Evolutionary conservation across 129 eudicot species (phyloP).

Genomic region (Lactuca saligna): DNA sequence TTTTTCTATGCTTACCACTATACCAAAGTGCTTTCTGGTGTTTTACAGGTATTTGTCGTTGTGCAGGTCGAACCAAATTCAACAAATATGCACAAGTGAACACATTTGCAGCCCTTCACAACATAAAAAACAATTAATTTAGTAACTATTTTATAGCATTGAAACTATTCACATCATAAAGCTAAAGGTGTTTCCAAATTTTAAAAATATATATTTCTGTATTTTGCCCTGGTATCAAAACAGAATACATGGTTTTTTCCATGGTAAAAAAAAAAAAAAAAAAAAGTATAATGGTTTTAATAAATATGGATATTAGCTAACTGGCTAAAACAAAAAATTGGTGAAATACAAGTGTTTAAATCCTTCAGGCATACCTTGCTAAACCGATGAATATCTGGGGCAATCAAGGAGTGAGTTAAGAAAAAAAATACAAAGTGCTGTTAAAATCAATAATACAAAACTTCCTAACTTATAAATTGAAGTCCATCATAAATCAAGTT

Average conservation of each 20-base stretch:
- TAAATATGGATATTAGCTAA: too few relatives aligned
- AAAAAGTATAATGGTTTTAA: too few relatives aligned
- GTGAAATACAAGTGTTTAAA: too few relatives aligned
- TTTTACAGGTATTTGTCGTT: constrained; percentile 73
- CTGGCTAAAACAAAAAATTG: too few relatives aligned
- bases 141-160: constrained; percentile 2
- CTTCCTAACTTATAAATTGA: too few relatives aligned
- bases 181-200: constrained; percentile 9
- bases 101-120: constrained; percentile 90
- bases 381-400: constrained; percentile 78
- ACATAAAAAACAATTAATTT: constrained; percentile 17
- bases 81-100: constrained; percentile 92
- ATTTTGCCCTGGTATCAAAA: too few relatives aligned
- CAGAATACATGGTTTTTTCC: too few relatives aligned
- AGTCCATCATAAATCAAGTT: too few relatives aligned
- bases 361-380: constrained; percentile 86
- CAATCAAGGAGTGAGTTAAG: constrained; percentile 53
- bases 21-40: constrained; percentile 99
- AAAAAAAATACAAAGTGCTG: too few relatives aligned
- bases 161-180: background rate
- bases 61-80: constrained; percentile 87
- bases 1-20: constrained; percentile 67
- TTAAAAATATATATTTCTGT: background rate
- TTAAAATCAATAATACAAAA: too few relatives aligned
- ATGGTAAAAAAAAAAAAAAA: too few relatives aligned